Percentiles rank a stretch among this genome's conserved stretches.
phyloP scores from a whole-genome alignment of 208 protist genomes.

The Porcisia deanei region DNA sequence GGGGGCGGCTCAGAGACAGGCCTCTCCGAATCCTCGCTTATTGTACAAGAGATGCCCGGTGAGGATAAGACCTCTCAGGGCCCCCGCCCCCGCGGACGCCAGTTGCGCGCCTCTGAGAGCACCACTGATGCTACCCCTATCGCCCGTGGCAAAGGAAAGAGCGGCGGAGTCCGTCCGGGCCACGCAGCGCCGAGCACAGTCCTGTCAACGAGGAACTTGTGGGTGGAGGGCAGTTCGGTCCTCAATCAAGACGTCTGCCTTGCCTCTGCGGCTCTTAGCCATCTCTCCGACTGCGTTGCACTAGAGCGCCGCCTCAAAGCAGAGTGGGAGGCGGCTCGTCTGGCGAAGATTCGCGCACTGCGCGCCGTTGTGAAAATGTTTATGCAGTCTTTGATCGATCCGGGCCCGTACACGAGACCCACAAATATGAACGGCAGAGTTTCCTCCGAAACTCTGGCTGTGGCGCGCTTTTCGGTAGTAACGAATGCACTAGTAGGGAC shows the following conservation, averaged over 20 bases:
- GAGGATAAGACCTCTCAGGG: slow-evolving; percentile 11
- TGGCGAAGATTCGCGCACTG: slow-evolving; percentile 66
- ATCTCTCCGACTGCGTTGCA: slow-evolving; percentile 60
- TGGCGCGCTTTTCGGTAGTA: slow-evolving; percentile 78
- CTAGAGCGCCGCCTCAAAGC: slow-evolving; percentile 63
- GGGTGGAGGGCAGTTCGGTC: slow-evolving; percentile 82
- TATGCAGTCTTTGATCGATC: slow-evolving; percentile 45
- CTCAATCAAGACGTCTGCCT: slow-evolving; percentile 35
- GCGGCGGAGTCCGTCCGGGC: background rate
- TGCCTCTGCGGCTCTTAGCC: slow-evolving; percentile 50
- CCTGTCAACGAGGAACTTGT: slow-evolving; percentile 32
- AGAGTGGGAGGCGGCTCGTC: slow-evolving; percentile 50
- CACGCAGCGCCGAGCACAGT: background rate
- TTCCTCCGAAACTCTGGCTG: slow-evolving; percentile 39
- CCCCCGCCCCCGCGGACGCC: slow-evolving; percentile 8
- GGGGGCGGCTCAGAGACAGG: slow-evolving; percentile 6
- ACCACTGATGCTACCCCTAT: background rate
- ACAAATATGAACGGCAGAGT: background rate
- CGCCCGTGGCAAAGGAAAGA: background rate
- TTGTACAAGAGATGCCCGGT: background rate
- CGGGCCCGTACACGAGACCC: background rate
- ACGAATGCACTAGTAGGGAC: slow-evolving; percentile 66
- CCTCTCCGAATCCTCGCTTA: slow-evolving; percentile 13
- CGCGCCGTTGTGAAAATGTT: slow-evolving; percentile 64
- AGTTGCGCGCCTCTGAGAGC: slow-evolving; percentile 16